These are phyloP conservation scores for Mrakia blollopis DNA, from an alignment of 768 basidiomycete species.

Conservation along the genomic window DNA sequence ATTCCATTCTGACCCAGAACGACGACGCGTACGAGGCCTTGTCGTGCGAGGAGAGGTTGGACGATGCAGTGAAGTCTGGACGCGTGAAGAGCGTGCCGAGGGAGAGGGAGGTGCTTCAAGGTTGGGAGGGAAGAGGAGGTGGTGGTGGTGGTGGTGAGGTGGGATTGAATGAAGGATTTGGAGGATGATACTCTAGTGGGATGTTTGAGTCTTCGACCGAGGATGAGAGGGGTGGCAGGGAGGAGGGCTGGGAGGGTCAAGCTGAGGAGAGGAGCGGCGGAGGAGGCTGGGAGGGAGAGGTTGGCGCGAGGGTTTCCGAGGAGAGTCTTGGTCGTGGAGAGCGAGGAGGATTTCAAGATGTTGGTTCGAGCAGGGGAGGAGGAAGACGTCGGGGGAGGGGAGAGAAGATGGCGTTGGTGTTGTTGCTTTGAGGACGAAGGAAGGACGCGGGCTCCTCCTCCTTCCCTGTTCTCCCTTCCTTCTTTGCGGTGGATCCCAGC, in stretches of 20 bases:
- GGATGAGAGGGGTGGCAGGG: background rate
- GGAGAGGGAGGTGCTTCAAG: slow-evolving; percentile 23
- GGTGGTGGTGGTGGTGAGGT: background rate
- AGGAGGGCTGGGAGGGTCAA: background rate
- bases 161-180: background rate
- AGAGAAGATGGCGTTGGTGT: background rate
- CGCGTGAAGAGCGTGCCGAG: slow-evolving; percentile 14
- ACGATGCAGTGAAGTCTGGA: slow-evolving; percentile 23
- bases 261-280: background rate
- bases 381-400: background rate
- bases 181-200: slow-evolving; percentile 5
- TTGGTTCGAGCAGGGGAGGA: background rate
- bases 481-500: background rate
- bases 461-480: slow-evolving; percentile 8
- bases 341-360: background rate
- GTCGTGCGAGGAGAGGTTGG: background rate
- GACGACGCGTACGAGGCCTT: slow-evolving; percentile 12
- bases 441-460: background rate
- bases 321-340: background rate
- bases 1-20: slow-evolving; percentile 30
- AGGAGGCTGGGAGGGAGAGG: background rate
- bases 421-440: background rate
- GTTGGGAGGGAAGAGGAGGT: background rate
- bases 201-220: background rate
- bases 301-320: slow-evolving; percentile 3